Evolutionary conservation across 805 yeast genomes (phyloP).

Genomic region (Metschnikowia orientalis): DNA sequence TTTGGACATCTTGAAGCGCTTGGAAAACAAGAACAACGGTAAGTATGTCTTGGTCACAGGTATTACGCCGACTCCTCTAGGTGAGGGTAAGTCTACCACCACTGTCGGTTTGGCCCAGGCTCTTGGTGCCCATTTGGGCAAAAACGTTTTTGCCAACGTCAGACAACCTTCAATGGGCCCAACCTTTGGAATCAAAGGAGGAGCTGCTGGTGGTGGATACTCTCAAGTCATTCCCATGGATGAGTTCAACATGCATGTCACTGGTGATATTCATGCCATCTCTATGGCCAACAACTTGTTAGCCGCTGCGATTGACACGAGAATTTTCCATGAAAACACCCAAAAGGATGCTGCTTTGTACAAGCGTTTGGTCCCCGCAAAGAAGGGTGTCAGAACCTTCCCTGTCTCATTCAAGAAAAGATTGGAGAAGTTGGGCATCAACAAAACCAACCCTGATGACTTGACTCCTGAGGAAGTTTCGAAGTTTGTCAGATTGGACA

Average conservation of each 20-base stretch:
- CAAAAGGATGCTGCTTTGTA: constrained; percentile 71
- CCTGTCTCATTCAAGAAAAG: constrained; percentile 65
- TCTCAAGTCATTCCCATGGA: constrained; percentile 88
- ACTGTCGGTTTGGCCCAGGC: constrained; percentile 82
- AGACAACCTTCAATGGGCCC: constrained; percentile 91
- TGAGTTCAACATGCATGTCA: constrained; percentile 79
- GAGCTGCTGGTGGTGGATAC: constrained; percentile 90
- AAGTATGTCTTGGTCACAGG: constrained; percentile 75
- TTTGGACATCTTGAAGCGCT: constrained; percentile 57
- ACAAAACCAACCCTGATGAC: constrained; percentile 66
- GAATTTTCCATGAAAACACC: constrained; percentile 79
- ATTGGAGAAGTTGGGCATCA: constrained; percentile 62
- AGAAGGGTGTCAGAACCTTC: constrained; percentile 66
- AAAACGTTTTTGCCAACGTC: constrained; percentile 72
- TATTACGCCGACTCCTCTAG: constrained; percentile 81
- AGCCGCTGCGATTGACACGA: constrained; percentile 82
- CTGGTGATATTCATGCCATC: constrained; percentile 84
- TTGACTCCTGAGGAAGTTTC: constrained; percentile 65
- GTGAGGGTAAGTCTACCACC: constrained; percentile 83
- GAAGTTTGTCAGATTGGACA: constrained; percentile 63
- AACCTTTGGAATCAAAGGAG: constrained; percentile 83
- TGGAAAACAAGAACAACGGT: constrained; percentile 58
- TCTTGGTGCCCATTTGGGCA: constrained; percentile 66
- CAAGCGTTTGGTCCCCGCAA: constrained; percentile 70
- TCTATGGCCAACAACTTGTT: constrained; percentile 75